phyloP scores from a whole-genome alignment of 495 filamentous ascomycete genomes.

The Aspergillus coremiiformis region DNA sequence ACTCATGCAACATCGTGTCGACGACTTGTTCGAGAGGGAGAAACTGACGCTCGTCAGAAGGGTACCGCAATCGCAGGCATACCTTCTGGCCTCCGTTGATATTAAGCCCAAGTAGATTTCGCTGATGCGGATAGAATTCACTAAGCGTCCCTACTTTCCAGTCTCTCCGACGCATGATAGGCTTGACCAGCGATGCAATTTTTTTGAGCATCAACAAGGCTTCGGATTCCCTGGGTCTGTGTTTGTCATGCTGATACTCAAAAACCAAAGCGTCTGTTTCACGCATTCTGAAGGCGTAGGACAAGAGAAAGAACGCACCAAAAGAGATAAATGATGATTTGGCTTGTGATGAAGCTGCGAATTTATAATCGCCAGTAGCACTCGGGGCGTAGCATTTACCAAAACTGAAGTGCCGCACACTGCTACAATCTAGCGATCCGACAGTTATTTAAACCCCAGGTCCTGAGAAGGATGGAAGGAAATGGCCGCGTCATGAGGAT shows the following conservation, averaged over 20 bases:
- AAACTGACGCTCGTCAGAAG: slow-evolving; percentile 68
- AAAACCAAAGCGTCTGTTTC: slow-evolving; percentile 63
- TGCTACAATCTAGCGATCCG: neutral
- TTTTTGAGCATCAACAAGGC: slow-evolving; percentile 78
- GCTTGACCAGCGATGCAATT: slow-evolving; percentile 85
- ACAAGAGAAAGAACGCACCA: neutral
- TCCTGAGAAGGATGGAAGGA: neutral
- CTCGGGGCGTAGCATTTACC: neutral
- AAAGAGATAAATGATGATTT: neutral
- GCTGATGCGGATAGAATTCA: slow-evolving; percentile 76
- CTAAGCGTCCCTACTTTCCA: slow-evolving; percentile 76
- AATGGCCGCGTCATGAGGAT: neutral
- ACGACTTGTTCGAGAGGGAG: slow-evolving; percentile 69
- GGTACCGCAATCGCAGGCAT: slow-evolving; percentile 74
- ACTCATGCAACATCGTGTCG: slow-evolving; percentile 95
- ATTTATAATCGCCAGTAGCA: neutral
- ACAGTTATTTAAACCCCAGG: neutral
- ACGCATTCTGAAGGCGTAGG: slow-evolving; percentile 40
- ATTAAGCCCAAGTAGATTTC: slow-evolving; percentile 77
- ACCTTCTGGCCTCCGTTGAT: slow-evolving; percentile 69
- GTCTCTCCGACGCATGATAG: slow-evolving; percentile 79
- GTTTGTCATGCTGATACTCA: slow-evolving; percentile 71
- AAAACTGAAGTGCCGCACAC: neutral
- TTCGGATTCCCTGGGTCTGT: slow-evolving; percentile 64
- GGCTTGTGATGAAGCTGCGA: neutral